A percentile compares a stretch with the other conserved stretches of the same genome.
Conservation (phyloP, 352 stramenopile genomes). For the Globisporangium canariense region DNA sequence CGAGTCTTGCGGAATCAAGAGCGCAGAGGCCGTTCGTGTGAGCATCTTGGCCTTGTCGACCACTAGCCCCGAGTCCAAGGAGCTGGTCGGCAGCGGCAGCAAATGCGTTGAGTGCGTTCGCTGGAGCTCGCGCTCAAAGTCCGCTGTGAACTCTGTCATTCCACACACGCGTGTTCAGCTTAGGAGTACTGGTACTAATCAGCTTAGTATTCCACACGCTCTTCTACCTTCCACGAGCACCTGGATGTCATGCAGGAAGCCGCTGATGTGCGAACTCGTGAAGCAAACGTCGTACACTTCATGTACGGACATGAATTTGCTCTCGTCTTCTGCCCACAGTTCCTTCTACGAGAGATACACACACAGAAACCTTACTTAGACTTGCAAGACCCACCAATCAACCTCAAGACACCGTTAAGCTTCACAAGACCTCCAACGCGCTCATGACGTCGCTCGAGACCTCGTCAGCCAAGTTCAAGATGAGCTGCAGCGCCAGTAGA, state of each 20-base stretch:
- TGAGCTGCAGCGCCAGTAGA: constrained; percentile 31
- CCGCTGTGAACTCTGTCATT: constrained; percentile 9
- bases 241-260: constrained; percentile 54
- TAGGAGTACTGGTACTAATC: neutral
- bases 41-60: constrained; percentile 18
- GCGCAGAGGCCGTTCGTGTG: constrained; percentile 9
- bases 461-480: constrained; percentile 36
- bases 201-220: neutral
- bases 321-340: constrained; percentile 37
- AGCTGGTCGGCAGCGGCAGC: neutral
- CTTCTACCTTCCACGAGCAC: constrained; percentile 35
- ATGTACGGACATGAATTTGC: constrained; percentile 30
- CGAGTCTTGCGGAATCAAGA: constrained; percentile 9
- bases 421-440: constrained; percentile 24
- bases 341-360: constrained; percentile 25
- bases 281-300: constrained; percentile 63
- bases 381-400: neutral
- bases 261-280: constrained; percentile 48
- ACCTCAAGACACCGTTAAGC: neutral
- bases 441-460: constrained; percentile 25
- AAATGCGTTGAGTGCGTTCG: neutral
- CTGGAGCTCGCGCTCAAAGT: constrained; percentile 10
- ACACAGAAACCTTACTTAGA: neutral
- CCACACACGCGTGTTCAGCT: neutral
- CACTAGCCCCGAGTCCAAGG: neutral